These are phyloP conservation scores for Cryoendolithus antarcticus DNA, from an alignment of 2,329 filamentous ascomycete species.

Conservation along the genomic window DNA sequence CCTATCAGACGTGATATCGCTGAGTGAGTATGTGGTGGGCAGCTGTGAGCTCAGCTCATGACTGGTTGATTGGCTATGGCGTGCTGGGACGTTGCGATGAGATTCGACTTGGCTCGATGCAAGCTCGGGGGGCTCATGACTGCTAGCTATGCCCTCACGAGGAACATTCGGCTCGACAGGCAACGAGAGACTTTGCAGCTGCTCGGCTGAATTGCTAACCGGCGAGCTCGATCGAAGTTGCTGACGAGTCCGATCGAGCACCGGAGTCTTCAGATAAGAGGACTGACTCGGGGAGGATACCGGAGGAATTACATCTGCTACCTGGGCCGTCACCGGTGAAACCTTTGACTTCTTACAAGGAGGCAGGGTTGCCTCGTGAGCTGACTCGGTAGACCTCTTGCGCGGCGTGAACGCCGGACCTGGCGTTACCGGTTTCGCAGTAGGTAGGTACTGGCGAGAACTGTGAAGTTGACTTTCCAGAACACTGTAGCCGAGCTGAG, in stretches of 20 bases:
- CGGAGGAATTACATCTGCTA: no score
- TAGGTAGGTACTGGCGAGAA: neutral
- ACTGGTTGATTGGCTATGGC: conserved; percentile 3
- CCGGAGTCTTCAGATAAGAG: conserved; percentile 14
- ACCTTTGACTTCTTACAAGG: no score
- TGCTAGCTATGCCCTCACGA: no score
- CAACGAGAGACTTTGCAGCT: no score
- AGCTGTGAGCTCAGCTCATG: conserved; percentile 19
- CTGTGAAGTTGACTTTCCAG: conserved; percentile 29
- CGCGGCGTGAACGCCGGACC: no score
- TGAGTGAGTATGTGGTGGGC: conserved; percentile 23
- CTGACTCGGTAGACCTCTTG: no score
- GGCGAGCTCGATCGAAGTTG: neutral
- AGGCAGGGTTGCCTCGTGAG: no score
- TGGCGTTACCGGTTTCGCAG: neutral
- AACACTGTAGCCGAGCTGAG: conserved; percentile 29
- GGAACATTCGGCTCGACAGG: no score
- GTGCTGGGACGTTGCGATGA: neutral
- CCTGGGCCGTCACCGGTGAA: neutral
- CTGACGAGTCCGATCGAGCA: conserved; percentile 3
- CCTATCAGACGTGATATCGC: conserved; percentile 14
- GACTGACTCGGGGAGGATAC: conserved; percentile 8
- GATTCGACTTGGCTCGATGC: neutral
- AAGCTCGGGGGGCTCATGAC: no score
- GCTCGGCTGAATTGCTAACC: neutral